Base-by-base conservation (phyloP, 768 basidiomycete genomes). In the Leccinum barrowsii region DNA sequence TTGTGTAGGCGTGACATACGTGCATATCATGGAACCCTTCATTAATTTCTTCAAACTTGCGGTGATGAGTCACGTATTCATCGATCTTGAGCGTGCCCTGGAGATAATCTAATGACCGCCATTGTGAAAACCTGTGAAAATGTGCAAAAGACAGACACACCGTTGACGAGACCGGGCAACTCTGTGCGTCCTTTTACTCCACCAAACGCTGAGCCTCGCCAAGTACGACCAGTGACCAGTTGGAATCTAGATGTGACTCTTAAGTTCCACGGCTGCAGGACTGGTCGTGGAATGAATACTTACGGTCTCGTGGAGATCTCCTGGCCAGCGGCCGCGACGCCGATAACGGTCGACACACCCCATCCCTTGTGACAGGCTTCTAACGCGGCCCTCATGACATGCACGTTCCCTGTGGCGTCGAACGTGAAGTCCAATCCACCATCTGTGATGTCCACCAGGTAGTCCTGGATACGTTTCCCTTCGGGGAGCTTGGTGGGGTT, bases 301-400 rank as follows among this genome's bases (percentile, higher is more conserved):
- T 67, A 90, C 82, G 94, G 94, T 61, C 94, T 79, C 40, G 94
- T 95, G 11, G 89, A 82, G 61, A 95, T 94, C 74, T 98, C 97
- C 67, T 97, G 87, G 7, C 97, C 97, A 19, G 97, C 94, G 22
- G 94, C 94, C 4, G 97, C 97, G 44, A 99, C 97, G 59, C 96
- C 96, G 59, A 99, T 98, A 63, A 99, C 72, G 56, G 92, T 98
- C 57, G 87, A 92, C 46, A 98, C 88, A 65, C 97, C 97, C 97
- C 97, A 99, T 13, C 97, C 97, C 72, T 98, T 98, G 76, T 99
- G 97, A 74, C 94, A 98, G n/a, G 94, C 91, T 76, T 99, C 97
- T 50, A 99, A 84, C 24, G 97, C 97, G 51, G 87, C 79, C 60
- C 95, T 85, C 95, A 97, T 98, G 62, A 96, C 94, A 28, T 93